Evolutionary conservation across 257 asterid genomes (phyloP), one percentile per base, ranked within the genome.

Genomic region (Plantago ovata): DNA sequence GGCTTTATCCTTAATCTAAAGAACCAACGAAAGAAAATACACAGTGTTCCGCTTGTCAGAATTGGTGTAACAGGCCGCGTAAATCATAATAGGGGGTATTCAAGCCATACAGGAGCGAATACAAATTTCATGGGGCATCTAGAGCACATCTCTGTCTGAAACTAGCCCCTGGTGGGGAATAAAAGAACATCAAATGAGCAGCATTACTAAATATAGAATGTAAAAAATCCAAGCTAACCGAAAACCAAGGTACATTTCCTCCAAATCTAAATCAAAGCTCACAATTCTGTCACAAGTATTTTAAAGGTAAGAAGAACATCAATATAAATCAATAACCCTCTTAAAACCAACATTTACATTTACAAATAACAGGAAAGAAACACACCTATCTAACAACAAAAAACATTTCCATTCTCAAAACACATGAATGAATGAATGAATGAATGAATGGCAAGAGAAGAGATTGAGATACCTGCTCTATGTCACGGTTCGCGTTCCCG

Each of bases 401-500:
- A 7, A 18, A 24, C 36, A 57, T 21, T 58, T 22, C 28, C 24
- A 28, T 16, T 45, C 21, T 1, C 64, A 67, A 50, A 68, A 69
- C 53, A 40, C 3, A 1, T 6, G 3, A 13, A 2, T 13, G 3
- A 40, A 28, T 28, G 7, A 28, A 5, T 2, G 5, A 2, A 28
- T 0, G 7, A 28, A 28, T 28, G 36, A 28, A 8, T 8, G 36
- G 36, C 36, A 28, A 28, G 36, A 28, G 36, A 28, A 28, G 36
- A 28, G 36, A 28, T 28, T 28, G 33, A 28, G 33, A 4, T 49
- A 87, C 96, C 96, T 85, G 96, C 75, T 87, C 90, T 62, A 77
- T 78, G 76, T 85, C 95, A 69, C 94, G 96, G 69, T 80, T 74
- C 57, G 86, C 82, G 82, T 87, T 77, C 70, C 85, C 79, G 81